Base-by-base conservation (phyloP, 495 filamentous ascomycete genomes). In the Penicillium bialowiezense region DNA sequence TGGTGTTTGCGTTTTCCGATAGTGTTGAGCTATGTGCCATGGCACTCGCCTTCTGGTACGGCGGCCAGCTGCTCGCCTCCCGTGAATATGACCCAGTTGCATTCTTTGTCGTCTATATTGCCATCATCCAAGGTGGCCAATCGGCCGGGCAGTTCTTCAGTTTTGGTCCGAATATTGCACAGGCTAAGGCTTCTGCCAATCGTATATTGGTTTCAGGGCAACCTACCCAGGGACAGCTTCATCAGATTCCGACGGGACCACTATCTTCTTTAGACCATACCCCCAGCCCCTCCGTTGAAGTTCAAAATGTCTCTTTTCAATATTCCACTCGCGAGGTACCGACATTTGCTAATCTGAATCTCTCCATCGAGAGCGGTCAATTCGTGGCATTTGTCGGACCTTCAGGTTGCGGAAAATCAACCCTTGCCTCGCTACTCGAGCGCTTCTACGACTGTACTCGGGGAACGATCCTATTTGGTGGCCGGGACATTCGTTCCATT, bases 321-420 rank as follows among this genome's bases (percentile, higher is more conserved):
- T 88, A 88, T 50, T 70, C 78, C 0, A 79, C 74, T 2, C 70
- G 79, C 5, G 65, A 79, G 20, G 55, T 71, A 1, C 66, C 70
- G 1, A 72, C 83, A n/a, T 80, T 87, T 53, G 55, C 49, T 3
- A 67, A 70, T 5, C 24, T 73, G 4, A 57, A 58, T 23, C 14
- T 71, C 1, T 43, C 32, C 4, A 86, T 90, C 39, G 67, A 79
- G 32, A 78, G 80, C 35, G 86, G 87, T 1, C 76, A 85, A 50
- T 86, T 80, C 48, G 80, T 78, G 2, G 88, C 84, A 0, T 70
- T 92, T n/a, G 87, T 90, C 6, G 88, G 88, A 2, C 69, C 84
- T 0, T 83, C 77, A 0, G 88, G 88, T 14, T 87, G 81, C 23
- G 88, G 88, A 10, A 92, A 92, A 55, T 84, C 79, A 1, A 88